Evolutionary conservation across 208 protist genomes (phyloP), one percentile per base, ranked within the genome.

Genomic region (Trypanosomatidae sp.): DNA sequence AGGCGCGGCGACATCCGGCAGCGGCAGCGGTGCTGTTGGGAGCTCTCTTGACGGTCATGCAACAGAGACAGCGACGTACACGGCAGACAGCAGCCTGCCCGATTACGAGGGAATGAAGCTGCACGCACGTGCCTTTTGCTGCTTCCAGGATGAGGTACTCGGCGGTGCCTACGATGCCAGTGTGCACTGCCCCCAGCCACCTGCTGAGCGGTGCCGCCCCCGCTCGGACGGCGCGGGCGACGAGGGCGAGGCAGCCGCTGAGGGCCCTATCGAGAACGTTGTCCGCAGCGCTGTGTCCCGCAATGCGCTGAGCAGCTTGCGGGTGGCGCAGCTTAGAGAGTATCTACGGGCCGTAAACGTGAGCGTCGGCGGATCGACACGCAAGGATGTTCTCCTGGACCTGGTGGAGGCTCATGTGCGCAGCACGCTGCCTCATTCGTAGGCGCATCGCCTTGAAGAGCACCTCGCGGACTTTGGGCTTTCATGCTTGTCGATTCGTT

Each of bases 131-230:
- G 62, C 85, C 43, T 92, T 91, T 49, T 60, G 82, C 39, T 59
- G 77, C 55, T 93, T 95, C 73, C 82, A 87, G 50, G 69, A 46
- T 0, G 67, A 46, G 19, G 85, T 92, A 19, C 75, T 95, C 17
- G 73, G 81, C 7, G 60, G 52, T 22, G 60, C 66, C 52, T 93
- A 95, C 78, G 56, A 86, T 41, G 74, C 88, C 9, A 80, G 73
- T 13, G n/a, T 33, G 10, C 50, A 84, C 19, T 95, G 91, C 68
- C 70, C 77, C 15, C 69, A 73, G 41, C 66, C 53, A 22, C 70
- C 39, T 9, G 1, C 17, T n/a, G n/a, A n/a, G n/a, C n/a, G n/a
- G n/a, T n/a, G n/a, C n/a, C n/a, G n/a, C n/a, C n/a, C n/a, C n/a
- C n/a, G n/a, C n/a, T n/a, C n/a, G n/a, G n/a, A n/a, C n/a, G n/a